Base-by-base conservation (phyloP, 768 basidiomycete species). In the Russula vinacea region DNA sequence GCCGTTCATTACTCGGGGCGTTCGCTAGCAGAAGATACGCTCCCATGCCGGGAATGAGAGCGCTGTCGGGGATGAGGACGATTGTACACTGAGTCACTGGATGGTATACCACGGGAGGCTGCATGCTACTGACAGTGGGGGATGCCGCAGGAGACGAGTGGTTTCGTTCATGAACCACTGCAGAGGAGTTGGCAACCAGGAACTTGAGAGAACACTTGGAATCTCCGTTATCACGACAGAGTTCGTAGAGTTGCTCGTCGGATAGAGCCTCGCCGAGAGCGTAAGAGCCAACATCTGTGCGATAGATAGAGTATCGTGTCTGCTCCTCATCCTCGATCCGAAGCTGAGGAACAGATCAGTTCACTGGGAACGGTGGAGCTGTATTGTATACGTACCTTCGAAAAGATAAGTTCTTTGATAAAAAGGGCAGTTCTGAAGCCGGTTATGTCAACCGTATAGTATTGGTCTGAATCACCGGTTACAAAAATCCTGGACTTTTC, bases 291-390 rank as follows among this genome's bases (percentile, higher is more conserved):
- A 97, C 88, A 74, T 92, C 90, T 0, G 94, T 96, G 65, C 86
- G 88, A 78, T 91, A 94, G 60, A 98, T 88, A 29, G 87, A 84
- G 72, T 88, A 87, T 33, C 81, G 84, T 9, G 80, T 74, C 71
- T 90, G 87, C 62, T 96, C 92, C 64, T 95, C 94, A 70, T 93
- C 92, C 42, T 81, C 80, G 49, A 98, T 89, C 72, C 86, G 84
- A 66, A 94, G 78, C 91, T 93, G 67, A 8, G 32, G 51, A 45
- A 37, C 39, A 55, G 63, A 50, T 67, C 39, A 56, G 62, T 58
- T 51, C 52, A 22, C 49, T 56, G 67, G 45, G 8, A 56, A 7
- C 22, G 29, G 44, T n/a, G 56, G 32, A 58, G 13, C 60, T n/a
- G 8, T 60, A 33, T 45, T 60, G 53, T 58, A 49, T 59, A 56